Evolutionary conservation across 139 green algal species (phyloP).

Genomic region (Chlamydomonas sphaeroides): DNA sequence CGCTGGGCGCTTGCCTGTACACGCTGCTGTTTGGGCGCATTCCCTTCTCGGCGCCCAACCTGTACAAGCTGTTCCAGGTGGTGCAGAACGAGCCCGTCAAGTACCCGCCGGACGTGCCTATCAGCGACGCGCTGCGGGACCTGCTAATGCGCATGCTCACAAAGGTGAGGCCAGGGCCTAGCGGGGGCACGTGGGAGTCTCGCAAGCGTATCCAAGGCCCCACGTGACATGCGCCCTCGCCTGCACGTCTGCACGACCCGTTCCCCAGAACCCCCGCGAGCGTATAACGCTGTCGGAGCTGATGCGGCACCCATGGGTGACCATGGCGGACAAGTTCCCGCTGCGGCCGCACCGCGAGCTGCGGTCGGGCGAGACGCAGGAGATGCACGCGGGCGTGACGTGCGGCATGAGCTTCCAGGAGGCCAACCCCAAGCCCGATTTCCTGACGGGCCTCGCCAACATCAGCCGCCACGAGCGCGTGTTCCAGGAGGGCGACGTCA

Average conservation of each 20-base stretch:
- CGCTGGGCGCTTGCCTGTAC: conserved; percentile 85
- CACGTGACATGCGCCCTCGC: too few relatives aligned
- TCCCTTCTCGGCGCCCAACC: conserved; percentile 79
- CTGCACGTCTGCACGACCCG: too few relatives aligned
- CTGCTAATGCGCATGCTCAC: conserved; percentile 77
- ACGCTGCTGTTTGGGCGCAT: conserved; percentile 83
- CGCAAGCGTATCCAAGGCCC: too few relatives aligned
- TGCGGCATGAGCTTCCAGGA: conserved; percentile 31
- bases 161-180: conserved; percentile 60
- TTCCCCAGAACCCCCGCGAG: conserved; percentile 71
- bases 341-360: conserved; percentile 50
- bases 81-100: conserved; percentile 79
- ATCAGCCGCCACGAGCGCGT: conserved; percentile 47
- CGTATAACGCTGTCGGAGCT: conserved; percentile 75
- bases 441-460: conserved; percentile 38
- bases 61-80: conserved; percentile 83
- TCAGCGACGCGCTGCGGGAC: conserved; percentile 66
- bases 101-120: conserved; percentile 67
- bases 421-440: conserved; percentile 48
- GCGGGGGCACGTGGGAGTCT: too few relatives aligned
- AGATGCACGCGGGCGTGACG: conserved; percentile 40
- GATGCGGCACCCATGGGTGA: conserved; percentile 83
- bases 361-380: conserved; percentile 49
- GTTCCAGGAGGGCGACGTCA: conserved; percentile 62
- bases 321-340: conserved; percentile 51